Conservation (phyloP, 208 protist species). For the Trypanosoma theileri region DNA sequence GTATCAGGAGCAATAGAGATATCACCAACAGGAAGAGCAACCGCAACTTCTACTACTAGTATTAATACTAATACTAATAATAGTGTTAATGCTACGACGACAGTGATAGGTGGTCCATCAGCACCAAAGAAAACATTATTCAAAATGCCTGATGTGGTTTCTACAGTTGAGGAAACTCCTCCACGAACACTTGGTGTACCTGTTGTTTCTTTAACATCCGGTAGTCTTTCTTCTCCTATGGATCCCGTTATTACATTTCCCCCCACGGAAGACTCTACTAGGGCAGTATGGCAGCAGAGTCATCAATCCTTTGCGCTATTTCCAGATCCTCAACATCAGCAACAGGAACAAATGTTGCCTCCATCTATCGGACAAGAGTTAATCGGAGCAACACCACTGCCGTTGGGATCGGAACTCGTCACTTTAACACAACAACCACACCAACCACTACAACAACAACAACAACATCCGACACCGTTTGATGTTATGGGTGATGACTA, state of each 20-base stretch:
- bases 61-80: neutral
- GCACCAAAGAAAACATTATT: constrained; percentile 49
- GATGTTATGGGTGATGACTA: constrained; percentile 53
- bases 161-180: constrained; percentile 3
- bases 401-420: too few relatives aligned
- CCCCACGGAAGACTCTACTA: neutral
- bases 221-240: constrained; percentile 22
- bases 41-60: neutral
- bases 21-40: constrained; percentile 17
- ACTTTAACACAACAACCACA: neutral
- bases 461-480: neutral
- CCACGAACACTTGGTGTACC: constrained; percentile 3
- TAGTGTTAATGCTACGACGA: neutral
- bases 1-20: neutral
- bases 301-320: constrained; percentile 38
- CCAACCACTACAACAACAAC: neutral
- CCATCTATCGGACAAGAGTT: neutral
- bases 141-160: constrained; percentile 8
- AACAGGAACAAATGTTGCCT: neutral
- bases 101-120: constrained; percentile 26
- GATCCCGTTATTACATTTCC: constrained; percentile 29
- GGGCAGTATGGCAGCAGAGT: constrained; percentile 16
- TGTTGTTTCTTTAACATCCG: constrained; percentile 20
- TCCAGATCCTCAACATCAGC: constrained; percentile 28
- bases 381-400: too few relatives aligned